A percentile compares a stretch with the other conserved stretches of the same genome.
Evolutionary conservation across 768 basidiomycete genomes (phyloP).

Genomic region (Cystofilobasidium macerans): DNA sequence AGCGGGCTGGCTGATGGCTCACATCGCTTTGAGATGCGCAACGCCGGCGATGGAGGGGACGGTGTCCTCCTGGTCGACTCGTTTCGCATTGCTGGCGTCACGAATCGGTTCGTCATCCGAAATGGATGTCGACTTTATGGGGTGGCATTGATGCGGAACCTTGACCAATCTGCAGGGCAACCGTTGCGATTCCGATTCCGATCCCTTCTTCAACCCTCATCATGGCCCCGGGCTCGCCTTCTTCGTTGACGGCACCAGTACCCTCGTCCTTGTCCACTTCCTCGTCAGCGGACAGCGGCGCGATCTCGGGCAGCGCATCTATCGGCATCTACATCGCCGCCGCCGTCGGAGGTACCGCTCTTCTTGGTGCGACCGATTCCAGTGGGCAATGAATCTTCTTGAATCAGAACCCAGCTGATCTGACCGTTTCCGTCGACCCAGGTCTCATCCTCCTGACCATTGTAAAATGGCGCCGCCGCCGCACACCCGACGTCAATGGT

Average conservation of each 20-base stretch:
- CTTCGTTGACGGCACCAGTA: not conserved
- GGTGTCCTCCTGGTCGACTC: not conserved
- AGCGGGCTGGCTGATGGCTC: not conserved
- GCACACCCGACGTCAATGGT: not conserved
- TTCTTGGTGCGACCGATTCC: not conserved
- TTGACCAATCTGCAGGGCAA: no score
- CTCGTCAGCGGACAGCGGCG: not conserved
- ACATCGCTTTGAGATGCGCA: not conserved
- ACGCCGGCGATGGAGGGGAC: not conserved
- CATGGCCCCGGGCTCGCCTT: not conserved
- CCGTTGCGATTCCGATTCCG: no score
- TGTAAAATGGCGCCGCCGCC: not conserved
- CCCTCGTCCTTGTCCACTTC: not conserved
- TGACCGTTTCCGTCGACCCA: not conserved
- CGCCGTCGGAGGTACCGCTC: not conserved
- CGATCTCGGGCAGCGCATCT: not conserved
- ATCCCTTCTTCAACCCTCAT: not conserved
- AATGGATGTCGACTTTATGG: no score
- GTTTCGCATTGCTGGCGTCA: not conserved
- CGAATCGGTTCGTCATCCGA: no score
- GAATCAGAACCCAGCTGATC: not conserved
- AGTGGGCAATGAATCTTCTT: not conserved
- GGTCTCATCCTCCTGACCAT: not conserved
- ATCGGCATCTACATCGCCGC: constrained; percentile 1
- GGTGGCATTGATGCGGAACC: no score